phyloP scores from a whole-genome alignment of 2,329 filamentous ascomycete genomes.

The Sporothrix humicola region DNA sequence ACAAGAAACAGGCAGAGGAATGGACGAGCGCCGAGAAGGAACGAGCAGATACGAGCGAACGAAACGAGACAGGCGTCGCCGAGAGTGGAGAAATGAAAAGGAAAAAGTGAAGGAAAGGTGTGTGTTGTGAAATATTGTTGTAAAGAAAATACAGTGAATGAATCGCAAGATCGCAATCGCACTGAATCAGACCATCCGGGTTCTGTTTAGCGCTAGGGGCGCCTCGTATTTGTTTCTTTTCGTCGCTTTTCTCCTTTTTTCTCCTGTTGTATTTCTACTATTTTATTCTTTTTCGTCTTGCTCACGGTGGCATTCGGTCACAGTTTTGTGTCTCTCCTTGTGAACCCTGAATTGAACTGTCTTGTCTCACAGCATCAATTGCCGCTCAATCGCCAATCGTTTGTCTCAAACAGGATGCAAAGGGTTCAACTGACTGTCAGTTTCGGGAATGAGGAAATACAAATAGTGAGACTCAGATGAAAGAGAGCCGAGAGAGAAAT shows the following conservation, averaged over 20 bases:
- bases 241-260: background rate
- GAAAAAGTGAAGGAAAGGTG: background rate
- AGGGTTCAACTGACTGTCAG: background rate
- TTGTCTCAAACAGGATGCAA: background rate
- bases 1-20: background rate
- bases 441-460: slow-evolving; percentile 1
- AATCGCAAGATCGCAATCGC: background rate
- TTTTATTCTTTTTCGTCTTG: background rate
- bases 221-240: slow-evolving; percentile 5
- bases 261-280: too few species aligned
- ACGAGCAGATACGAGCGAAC: slow-evolving; percentile 23
- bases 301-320: background rate
- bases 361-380: slow-evolving; percentile 5
- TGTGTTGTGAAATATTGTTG: background rate
- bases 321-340: background rate
- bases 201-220: slow-evolving; percentile 17
- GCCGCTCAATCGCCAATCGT: background rate
- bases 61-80: slow-evolving; percentile 5
- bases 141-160: background rate
- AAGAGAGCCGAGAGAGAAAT: background rate
- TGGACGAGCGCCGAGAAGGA: background rate
- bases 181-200: background rate
- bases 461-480: background rate
- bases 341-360: background rate
- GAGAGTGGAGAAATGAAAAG: background rate